phyloP scores from a whole-genome alignment of 768 basidiomycete species.

The Auricularia sp. region DNA sequence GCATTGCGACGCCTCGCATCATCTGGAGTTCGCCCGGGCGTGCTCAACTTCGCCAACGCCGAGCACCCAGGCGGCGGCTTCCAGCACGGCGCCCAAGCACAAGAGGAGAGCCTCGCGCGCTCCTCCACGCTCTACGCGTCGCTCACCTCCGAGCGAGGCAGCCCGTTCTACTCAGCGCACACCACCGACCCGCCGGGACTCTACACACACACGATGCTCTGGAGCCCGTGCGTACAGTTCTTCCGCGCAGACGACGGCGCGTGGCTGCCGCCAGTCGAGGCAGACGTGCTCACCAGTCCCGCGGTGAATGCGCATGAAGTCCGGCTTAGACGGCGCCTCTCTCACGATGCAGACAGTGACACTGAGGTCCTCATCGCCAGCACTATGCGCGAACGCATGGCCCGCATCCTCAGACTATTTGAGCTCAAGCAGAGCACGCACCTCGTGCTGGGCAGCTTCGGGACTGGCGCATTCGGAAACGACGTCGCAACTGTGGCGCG shows the following conservation, averaged over 20 bases:
- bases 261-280: slow-evolving; percentile 44
- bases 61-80: slow-evolving; percentile 72
- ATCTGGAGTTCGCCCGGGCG: slow-evolving; percentile 67
- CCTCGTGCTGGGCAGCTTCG: slow-evolving; percentile 64
- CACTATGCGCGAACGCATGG: slow-evolving; percentile 64
- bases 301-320: slow-evolving; percentile 63
- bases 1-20: slow-evolving; percentile 95
- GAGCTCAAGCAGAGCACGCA: slow-evolving; percentile 48
- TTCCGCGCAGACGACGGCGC: slow-evolving; percentile 55
- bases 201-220: slow-evolving; percentile 74
- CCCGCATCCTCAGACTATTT: slow-evolving; percentile 52
- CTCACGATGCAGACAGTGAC: slow-evolving; percentile 12
- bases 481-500: slow-evolving; percentile 44
- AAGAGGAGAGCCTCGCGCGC: slow-evolving; percentile 73
- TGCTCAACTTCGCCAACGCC: slow-evolving; percentile 72
- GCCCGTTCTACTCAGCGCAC: slow-evolving; percentile 56
- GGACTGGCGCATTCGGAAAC: slow-evolving; percentile 70
- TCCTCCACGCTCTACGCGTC: slow-evolving; percentile 60
- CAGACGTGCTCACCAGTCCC: slow-evolving; percentile 60
- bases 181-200: slow-evolving; percentile 33
- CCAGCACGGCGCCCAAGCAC: slow-evolving; percentile 58
- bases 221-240: slow-evolving; percentile 51
- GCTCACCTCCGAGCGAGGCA: slow-evolving; percentile 43
- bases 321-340: slow-evolving; percentile 16
- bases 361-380: slow-evolving; percentile 34